Conservation (phyloP, 257 asterid genomes). For the Scutellaria galericulata region DNA sequence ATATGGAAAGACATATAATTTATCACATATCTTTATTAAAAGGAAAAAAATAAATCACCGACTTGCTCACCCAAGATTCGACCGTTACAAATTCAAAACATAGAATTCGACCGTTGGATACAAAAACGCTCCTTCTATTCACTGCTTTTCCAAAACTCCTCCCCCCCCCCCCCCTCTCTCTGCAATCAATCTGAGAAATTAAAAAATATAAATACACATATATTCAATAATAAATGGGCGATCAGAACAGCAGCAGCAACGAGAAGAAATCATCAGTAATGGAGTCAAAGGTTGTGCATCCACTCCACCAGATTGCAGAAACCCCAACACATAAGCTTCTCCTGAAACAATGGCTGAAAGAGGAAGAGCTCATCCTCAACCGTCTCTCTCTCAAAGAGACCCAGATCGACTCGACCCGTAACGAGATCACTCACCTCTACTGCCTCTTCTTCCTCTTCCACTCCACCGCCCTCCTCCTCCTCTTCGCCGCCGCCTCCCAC, state of each 20-base stretch:
- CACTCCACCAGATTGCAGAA: slow-evolving; percentile 80
- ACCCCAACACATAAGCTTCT: slow-evolving; percentile 90
- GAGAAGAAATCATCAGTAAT: slow-evolving; percentile 27
- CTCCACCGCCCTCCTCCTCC: slow-evolving; percentile 77
- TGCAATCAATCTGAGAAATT: not conserved
- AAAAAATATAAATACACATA: too few relatives aligned
- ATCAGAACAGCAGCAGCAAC: not conserved
- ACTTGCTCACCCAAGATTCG: slow-evolving; percentile 26
- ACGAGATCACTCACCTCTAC: slow-evolving; percentile 79
- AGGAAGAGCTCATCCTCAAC: slow-evolving; percentile 81
- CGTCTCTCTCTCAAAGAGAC: slow-evolving; percentile 78
- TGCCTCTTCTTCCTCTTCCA: slow-evolving; percentile 92
- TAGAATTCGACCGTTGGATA: slow-evolving; percentile 30
- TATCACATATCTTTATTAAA: too few relatives aligned
- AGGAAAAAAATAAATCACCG: not conserved
- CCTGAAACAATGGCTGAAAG: slow-evolving; percentile 94
- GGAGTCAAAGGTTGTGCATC: slow-evolving; percentile 37
- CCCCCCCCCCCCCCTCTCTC: not conserved
- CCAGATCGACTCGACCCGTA: slow-evolving; percentile 70
- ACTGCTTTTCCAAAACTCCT: not conserved
- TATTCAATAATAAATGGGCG: slow-evolving; percentile 29
- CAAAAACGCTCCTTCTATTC: slow-evolving; percentile 34
- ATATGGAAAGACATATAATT: too few relatives aligned
- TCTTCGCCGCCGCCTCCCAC: slow-evolving; percentile 57
- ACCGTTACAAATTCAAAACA: slow-evolving; percentile 42